Conservation (phyloP, 352 stramenopile species). For the Phytophthora macrochlamydospora region DNA sequence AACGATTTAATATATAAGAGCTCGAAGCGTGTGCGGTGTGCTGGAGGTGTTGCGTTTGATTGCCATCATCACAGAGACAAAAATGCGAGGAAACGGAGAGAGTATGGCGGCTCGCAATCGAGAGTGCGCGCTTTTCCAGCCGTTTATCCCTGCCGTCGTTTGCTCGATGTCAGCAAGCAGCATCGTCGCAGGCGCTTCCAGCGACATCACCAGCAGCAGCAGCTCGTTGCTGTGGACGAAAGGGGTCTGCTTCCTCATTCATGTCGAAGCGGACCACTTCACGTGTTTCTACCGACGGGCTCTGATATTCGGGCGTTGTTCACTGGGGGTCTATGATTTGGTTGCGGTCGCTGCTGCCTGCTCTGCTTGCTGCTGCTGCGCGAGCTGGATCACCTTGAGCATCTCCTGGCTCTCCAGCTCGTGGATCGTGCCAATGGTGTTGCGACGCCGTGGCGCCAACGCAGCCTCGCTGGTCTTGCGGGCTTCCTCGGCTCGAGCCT, state of each 20-base stretch:
- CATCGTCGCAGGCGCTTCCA: too few species aligned
- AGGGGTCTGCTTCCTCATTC: too few species aligned
- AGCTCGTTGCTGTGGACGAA: too few species aligned
- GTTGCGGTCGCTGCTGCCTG: not conserved
- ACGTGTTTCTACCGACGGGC: not conserved
- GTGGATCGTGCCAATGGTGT: slow-evolving; percentile 60
- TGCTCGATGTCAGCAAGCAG: too few species aligned
- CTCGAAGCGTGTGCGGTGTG: not conserved
- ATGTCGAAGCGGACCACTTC: too few species aligned
- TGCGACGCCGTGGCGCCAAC: slow-evolving; percentile 25
- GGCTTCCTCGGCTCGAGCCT: slow-evolving; percentile 22
- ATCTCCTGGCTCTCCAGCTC: slow-evolving; percentile 68
- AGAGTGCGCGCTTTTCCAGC: too few species aligned
- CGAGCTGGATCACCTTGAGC: slow-evolving; percentile 32
- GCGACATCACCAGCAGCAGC: too few species aligned
- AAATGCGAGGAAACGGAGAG: too few species aligned
- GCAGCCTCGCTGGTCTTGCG: slow-evolving; percentile 9
- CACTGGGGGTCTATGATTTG: slow-evolving; percentile 8
- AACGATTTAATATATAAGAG: slow-evolving; percentile 35
- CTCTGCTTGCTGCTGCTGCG: slow-evolving; percentile 21
- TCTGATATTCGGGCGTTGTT: not conserved
- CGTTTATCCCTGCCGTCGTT: too few species aligned
- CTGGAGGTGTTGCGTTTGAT: not conserved
- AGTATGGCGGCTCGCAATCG: too few species aligned
- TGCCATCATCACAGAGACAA: too few species aligned